Evolutionary conservation across 768 basidiomycete species (phyloP).

Genomic region (Omphalotus guepiniiformis): DNA sequence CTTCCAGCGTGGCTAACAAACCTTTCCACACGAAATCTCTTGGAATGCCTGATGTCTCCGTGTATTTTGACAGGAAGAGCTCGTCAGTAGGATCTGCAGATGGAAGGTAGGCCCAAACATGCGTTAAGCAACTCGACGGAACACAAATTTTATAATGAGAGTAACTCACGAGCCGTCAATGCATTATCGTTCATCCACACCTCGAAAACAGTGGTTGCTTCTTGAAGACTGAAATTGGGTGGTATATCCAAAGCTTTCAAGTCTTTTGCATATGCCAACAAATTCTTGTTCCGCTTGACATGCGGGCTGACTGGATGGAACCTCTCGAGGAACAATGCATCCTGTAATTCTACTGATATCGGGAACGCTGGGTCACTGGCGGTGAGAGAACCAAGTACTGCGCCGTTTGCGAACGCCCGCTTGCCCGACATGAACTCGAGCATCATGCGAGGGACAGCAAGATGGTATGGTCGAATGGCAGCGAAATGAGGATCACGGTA

Average conservation of each 20-base stretch:
- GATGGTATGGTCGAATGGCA: conserved; percentile 67
- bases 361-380: conserved; percentile 54
- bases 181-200: conserved; percentile 66
- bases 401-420: conserved; percentile 67
- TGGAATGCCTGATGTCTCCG: conserved; percentile 74
- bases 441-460: conserved; percentile 73
- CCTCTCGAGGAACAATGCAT: conserved; percentile 38
- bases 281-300: conserved; percentile 43
- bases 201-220: conserved; percentile 74
- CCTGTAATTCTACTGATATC: conserved; percentile 58
- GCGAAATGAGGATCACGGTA: conserved; percentile 76
- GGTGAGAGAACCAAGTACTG: conserved; percentile 68
- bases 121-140: neutral
- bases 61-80: conserved; percentile 73
- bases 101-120: neutral
- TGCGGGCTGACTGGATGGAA: conserved; percentile 46
- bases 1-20: conserved; percentile 27
- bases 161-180: conserved; percentile 43
- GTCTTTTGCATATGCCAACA: conserved; percentile 53
- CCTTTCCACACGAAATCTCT: conserved; percentile 75
- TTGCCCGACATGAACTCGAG: conserved; percentile 77
- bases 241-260: conserved; percentile 50
- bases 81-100: conserved; percentile 51
- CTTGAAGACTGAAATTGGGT: conserved; percentile 52
- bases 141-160: too few relatives aligned